Evolutionary conservation across 371 early-diverging fungal genomes (phyloP).

Genomic region (Mortierella sp.): DNA sequence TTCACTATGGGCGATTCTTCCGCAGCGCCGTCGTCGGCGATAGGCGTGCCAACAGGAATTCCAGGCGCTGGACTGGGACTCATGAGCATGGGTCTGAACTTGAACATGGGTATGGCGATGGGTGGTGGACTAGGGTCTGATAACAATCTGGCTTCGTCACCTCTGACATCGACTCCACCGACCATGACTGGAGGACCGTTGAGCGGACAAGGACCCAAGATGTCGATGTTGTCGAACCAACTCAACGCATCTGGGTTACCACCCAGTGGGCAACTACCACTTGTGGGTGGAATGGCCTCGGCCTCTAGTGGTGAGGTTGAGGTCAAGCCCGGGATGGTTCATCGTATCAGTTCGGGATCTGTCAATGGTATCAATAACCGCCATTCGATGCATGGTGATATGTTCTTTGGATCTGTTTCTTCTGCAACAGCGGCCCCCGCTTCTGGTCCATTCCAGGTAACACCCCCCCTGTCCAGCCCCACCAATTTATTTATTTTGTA

Average conservation of each 20-base stretch:
- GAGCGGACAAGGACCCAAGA: not conserved
- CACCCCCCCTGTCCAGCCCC: too few species aligned
- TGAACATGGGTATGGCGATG: conserved; percentile 7
- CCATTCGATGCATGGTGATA: conserved; percentile 36
- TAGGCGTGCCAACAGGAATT: not conserved
- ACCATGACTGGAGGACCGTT: not conserved
- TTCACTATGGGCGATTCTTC: conserved; percentile 33
- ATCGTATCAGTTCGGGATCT: conserved; percentile 45
- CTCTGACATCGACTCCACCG: conserved; percentile 1
- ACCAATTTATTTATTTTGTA: too few species aligned
- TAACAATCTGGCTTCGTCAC: conserved; percentile 6
- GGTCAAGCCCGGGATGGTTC: conserved; percentile 33
- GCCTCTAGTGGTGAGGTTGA: conserved; percentile 13
- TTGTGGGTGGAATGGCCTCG: conserved; percentile 23
- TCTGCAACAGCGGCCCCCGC: not conserved
- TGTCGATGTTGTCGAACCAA: conserved; percentile 30
- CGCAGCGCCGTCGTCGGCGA: not conserved
- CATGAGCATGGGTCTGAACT: not conserved
- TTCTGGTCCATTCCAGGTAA: conserved; percentile 22
- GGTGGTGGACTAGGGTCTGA: conserved; percentile 7
- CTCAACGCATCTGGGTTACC: conserved; percentile 15
- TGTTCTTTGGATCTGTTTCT: conserved; percentile 1
- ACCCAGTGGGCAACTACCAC: not conserved
- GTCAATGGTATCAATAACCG: conserved; percentile 32
- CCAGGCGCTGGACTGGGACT: not conserved